Base-by-base conservation (phyloP, 2,329 filamentous ascomycete genomes). In the Thermothelomyces thermophilus region DNA sequence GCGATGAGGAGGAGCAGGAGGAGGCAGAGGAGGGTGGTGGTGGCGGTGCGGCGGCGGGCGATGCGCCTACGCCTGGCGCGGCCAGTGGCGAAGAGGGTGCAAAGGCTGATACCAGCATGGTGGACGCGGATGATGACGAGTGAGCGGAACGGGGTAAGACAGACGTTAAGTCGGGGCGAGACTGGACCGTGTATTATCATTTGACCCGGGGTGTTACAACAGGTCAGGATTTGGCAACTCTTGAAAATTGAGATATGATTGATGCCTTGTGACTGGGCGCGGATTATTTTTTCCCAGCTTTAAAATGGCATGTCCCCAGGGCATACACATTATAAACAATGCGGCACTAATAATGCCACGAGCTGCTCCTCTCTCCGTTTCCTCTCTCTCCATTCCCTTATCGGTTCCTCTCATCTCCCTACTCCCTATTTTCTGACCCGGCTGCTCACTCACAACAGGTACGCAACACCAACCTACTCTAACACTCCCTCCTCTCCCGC, bases 1-100 rank as follows among this genome's bases (percentile, higher is more conserved):
- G 74, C 44, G 76, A 80, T 42, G 76, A 79, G 42, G 76, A 76
- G n/a, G n/a, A n/a, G n/a, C n/a, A n/a, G n/a, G n/a, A n/a, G n/a
- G n/a, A n/a, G n/a, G n/a, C n/a, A 6, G 74, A 77, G 3, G 68
- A 64, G 1, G 67, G 63, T 22, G 66, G 52, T 26, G 42, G 26
- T n/a, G 50, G 17, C 10, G 45, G 30, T 22, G 42, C 37, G 16
- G 41, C 30, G 28, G 44, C 5, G 3, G 42, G 39, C 3, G 45
- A 31, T 41, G 50, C 45, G 24, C 40, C 46, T 5, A 51, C 47
- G 3, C 45, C 44, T 24, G 55, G 31, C 17, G 41, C 45, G 33
- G 49, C 22, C 2, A 51, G 33, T n/a, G 50, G 16, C 5, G 55
- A 48, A 16, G 46, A 40, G 34, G 55, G 31, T n/a, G 54, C 19